These are phyloP conservation scores for Talaromyces amestolkiae DNA, from an alignment of 2,329 filamentous ascomycete species.

Conservation along the genomic window DNA sequence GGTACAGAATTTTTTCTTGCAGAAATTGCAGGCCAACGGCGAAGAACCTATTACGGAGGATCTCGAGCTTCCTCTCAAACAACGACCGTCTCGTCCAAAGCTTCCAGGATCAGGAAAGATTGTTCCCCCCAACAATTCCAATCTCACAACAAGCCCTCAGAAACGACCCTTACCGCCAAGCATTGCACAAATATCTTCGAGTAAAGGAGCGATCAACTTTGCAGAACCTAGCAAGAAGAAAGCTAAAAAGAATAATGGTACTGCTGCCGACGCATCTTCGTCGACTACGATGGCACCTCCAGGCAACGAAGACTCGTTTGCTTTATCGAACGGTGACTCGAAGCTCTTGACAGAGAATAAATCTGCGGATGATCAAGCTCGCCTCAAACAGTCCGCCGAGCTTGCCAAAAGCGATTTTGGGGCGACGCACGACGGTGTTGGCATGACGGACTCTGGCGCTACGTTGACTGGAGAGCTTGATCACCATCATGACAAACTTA, in stretches of 20 bases:
- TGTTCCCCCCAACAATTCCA: slow-evolving; percentile 33
- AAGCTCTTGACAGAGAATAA: slow-evolving; percentile 23
- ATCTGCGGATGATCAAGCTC: slow-evolving; percentile 34
- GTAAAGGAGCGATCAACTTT: slow-evolving; percentile 26
- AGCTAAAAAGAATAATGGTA: slow-evolving; percentile 41
- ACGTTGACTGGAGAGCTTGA: slow-evolving; percentile 19
- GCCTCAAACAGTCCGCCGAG: neutral
- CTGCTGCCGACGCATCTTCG: slow-evolving; percentile 24
- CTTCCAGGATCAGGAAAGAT: slow-evolving; percentile 49
- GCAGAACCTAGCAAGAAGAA: slow-evolving; percentile 45
- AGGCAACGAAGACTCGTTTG: slow-evolving; percentile 29
- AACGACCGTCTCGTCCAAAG: slow-evolving; percentile 56
- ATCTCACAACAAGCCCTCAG: slow-evolving; percentile 38
- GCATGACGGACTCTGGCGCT: neutral
- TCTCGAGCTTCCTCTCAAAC: slow-evolving; percentile 89
- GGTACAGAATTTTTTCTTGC: slow-evolving; percentile 85
- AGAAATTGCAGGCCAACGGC: slow-evolving; percentile 79
- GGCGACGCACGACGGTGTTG: slow-evolving; percentile 19
- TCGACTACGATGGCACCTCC: slow-evolving; percentile 12
- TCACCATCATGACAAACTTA: slow-evolving; percentile 26
- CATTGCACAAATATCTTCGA: slow-evolving; percentile 22
- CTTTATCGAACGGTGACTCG: slow-evolving; percentile 7
- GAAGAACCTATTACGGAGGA: slow-evolving; percentile 86
- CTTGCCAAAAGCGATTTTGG: slow-evolving; percentile 26
- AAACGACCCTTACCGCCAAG: slow-evolving; percentile 39